Evolutionary conservation across 2,329 filamentous ascomycete species (phyloP), one percentile per base, ranked within the genome.

Genomic region (Diaporthe batatas): DNA sequence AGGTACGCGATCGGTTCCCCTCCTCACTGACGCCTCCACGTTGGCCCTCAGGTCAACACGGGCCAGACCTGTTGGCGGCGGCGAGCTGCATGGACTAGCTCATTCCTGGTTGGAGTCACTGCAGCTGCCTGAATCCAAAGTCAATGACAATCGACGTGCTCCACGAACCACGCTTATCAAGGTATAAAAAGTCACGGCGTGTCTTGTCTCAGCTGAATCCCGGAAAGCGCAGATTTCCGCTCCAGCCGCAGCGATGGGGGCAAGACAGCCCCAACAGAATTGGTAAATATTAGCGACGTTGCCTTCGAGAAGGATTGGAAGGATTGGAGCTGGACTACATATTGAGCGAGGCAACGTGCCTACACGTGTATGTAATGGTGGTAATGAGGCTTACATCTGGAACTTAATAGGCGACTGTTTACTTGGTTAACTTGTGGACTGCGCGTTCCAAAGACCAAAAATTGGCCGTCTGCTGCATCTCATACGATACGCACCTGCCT

Each of bases 51-150:
- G 34, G 16, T 44, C 34, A 10, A 39, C 14, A 12, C 11, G 62
- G 62, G 47, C 62, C 62, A 39, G 62, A 36, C 62, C 44, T 53
- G 62, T 23, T 67, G 62, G 62, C 47, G 39, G 7, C 57, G 62
- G 47, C 62, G 44, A 67, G 32, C 32, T 67, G 62, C 62, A 67
- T 67, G 47, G 1, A 5, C 32, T 39, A 25, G 2, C 14, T 4
- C 14, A 11, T 16, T 29, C n/a, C 47, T 39, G 29, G 51, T 67
- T 53, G 47, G 32, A 47, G n/a, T 8, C 10, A 12, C 39, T 21
- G n/a, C 25, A 53, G 32, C 47, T 25, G 62, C 62, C 62, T 53
- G 62, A 29, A 36, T 21, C 21, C 14, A 51, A 25, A 10, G 4
- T 6, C 23, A 44, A 32, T 18, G 16, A 6, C 2, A 25, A 36